phyloP scores from a whole-genome alignment of 768 basidiomycete genomes.

The Krasilnikovozyma curviuscula region DNA sequence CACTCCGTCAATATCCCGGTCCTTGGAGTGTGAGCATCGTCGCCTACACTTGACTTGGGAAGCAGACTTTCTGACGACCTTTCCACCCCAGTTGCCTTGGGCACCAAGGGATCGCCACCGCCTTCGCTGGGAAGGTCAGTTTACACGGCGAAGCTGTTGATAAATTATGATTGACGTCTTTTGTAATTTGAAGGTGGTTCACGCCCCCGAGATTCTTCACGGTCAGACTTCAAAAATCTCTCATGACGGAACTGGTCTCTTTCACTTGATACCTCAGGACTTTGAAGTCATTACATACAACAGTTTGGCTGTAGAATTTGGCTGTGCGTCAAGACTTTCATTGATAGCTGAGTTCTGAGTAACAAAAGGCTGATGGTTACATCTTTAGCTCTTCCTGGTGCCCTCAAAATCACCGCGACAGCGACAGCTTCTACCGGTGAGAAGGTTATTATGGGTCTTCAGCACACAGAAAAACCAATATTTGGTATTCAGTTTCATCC shows the following conservation, averaged over 20 bases:
- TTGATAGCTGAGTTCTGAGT: too few species aligned
- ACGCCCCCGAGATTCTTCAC: slow-evolving; percentile 28
- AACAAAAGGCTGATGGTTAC: too few species aligned
- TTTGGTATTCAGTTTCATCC: slow-evolving; percentile 86
- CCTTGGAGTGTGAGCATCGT: too few species aligned
- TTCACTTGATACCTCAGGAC: slow-evolving; percentile 25
- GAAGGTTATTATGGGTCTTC: slow-evolving; percentile 51
- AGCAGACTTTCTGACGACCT: too few species aligned
- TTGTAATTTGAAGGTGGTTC: too few species aligned
- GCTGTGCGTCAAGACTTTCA: slow-evolving; percentile 26
- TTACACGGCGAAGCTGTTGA: too few species aligned
- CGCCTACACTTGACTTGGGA: too few species aligned
- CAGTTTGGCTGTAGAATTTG: slow-evolving; percentile 5
- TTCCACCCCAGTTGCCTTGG: slow-evolving; percentile 12
- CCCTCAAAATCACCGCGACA: too few species aligned
- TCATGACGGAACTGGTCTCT: slow-evolving; percentile 43
- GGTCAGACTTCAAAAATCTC: slow-evolving; percentile 49
- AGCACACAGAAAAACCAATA: slow-evolving; percentile 46
- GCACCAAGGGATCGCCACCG: slow-evolving; percentile 11
- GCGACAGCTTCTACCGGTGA: too few species aligned
- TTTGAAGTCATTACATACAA: slow-evolving; percentile 11
- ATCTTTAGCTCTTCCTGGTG: too few species aligned
- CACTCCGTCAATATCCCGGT: slow-evolving; percentile 2
- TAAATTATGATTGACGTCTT: too few species aligned
- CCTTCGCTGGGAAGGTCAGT: slow-evolving; percentile 1